Evolutionary conservation across 1,139 yeast species (phyloP).

Genomic region (Kodamaea fungicola): DNA sequence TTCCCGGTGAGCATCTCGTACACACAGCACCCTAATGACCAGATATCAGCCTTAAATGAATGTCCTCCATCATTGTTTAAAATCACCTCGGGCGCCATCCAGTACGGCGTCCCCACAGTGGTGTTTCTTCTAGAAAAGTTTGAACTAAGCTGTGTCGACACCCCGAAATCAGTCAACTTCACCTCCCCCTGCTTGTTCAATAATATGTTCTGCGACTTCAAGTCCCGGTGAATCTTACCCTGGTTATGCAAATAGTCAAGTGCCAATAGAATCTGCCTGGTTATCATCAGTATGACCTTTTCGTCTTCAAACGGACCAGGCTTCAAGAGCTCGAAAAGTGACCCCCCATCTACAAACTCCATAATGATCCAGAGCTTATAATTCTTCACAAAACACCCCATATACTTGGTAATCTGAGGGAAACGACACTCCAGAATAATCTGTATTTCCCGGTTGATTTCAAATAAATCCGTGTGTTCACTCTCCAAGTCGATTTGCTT

Average conservation of each 20-base stretch:
- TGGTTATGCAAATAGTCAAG: conserved; percentile 68
- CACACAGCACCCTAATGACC: conserved; percentile 94
- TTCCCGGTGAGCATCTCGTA: conserved; percentile 79
- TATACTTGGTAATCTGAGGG: conserved; percentile 67
- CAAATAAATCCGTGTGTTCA: conserved; percentile 71
- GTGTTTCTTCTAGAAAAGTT: conserved; percentile 78
- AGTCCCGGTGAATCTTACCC: conserved; percentile 83
- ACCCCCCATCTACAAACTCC: conserved; percentile 86
- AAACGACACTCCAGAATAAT: conserved; percentile 73
- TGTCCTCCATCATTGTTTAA: conserved; percentile 74
- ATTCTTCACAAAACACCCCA: conserved; percentile 79
- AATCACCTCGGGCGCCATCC: conserved; percentile 99
- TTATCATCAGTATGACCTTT: conserved; percentile 52
- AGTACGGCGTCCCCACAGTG: conserved; percentile 96
- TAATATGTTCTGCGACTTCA: conserved; percentile 80
- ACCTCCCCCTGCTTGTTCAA: conserved; percentile 71
- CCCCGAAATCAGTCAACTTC: conserved; percentile 95
- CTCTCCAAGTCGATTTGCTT: conserved; percentile 78
- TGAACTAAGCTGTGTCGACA: conserved; percentile 81
- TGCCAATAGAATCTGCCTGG: conserved; percentile 61
- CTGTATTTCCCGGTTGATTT: conserved; percentile 75
- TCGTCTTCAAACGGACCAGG: conserved; percentile 57
- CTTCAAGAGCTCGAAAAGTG: conserved; percentile 61
- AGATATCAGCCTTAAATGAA: conserved; percentile 84
- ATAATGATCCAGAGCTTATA: conserved; percentile 81